phyloP scores from a whole-genome alignment of 177 flowering plant genomes.

The Telopea speciosissima region DNA sequence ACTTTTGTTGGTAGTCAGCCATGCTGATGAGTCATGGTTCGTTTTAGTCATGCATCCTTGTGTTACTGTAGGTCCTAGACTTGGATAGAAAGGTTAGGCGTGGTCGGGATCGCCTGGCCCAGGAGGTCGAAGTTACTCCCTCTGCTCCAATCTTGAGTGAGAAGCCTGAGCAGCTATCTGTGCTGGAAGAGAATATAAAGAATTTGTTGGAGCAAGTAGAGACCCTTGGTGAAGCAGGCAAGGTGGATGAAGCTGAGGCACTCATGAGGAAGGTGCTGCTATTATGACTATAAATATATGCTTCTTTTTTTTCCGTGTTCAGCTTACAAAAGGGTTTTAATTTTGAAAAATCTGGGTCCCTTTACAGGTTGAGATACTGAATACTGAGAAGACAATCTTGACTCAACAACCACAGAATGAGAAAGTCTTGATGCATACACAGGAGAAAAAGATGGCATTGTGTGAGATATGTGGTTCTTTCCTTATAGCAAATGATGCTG shows the following conservation, averaged over 20 bases:
- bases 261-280: slow-evolving; percentile 86
- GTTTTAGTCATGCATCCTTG: not conserved
- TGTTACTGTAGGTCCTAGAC: slow-evolving; percentile 62
- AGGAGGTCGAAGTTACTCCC: slow-evolving; percentile 73
- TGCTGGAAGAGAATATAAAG: slow-evolving; percentile 92
- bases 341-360: not conserved
- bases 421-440: slow-evolving; percentile 62
- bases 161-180: slow-evolving; percentile 81
- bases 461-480: slow-evolving; percentile 97
- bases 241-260: slow-evolving; percentile 99
- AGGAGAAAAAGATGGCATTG: slow-evolving; percentile 96
- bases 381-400: slow-evolving; percentile 68
- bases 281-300: not conserved
- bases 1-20: not conserved
- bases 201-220: slow-evolving; percentile 92
- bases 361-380: slow-evolving; percentile 73
- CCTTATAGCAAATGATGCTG: slow-evolving; percentile 94
- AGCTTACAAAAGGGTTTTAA: not conserved
- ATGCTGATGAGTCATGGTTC: not conserved
- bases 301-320: not conserved
- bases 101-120: slow-evolving; percentile 86
- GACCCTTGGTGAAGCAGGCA: slow-evolving; percentile 93
- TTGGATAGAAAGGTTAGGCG: slow-evolving; percentile 92
- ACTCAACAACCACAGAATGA: slow-evolving; percentile 59
- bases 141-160: slow-evolving; percentile 69